phyloP scores from a whole-genome alignment of 345 rosid species.

The Excoecaria cochinchinensis region DNA sequence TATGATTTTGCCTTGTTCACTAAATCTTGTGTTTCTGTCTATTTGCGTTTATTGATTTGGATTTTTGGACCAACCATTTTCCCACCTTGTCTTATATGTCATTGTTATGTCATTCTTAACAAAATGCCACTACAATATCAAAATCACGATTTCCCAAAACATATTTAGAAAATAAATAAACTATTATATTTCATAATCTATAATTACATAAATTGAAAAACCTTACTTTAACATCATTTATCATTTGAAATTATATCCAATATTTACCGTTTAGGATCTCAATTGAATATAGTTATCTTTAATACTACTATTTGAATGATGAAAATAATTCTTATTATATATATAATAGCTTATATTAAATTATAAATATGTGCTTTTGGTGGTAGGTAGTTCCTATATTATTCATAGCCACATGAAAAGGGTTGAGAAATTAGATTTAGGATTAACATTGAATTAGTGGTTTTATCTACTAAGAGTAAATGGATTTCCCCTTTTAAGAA shows the following conservation, averaged over 20 bases:
- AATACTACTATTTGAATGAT: no score
- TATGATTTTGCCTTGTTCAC: not conserved
- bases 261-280: no score
- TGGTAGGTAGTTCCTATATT: not conserved
- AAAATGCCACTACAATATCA: not conserved
- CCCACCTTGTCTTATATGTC: not conserved
- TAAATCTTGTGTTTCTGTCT: not conserved
- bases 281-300: no score
- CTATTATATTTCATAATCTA: no score
- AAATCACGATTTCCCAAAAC: not conserved
- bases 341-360: no score
- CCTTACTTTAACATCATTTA: no score
- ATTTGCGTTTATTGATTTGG: not conserved
- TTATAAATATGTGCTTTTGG: not conserved
- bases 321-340: no score
- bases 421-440: no score
- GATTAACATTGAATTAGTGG: not conserved
- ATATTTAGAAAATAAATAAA: not conserved
- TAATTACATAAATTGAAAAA: no score
- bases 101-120: not conserved
- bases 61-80: not conserved
- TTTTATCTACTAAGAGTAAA: not conserved
- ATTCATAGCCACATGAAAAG: not conserved
- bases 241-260: no score
- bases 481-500: not conserved